A percentile compares a stretch with the other conserved stretches of the same genome.
Conservation (phyloP, 2,329 filamentous ascomycete species). For the Botrytis cinerea region DNA sequence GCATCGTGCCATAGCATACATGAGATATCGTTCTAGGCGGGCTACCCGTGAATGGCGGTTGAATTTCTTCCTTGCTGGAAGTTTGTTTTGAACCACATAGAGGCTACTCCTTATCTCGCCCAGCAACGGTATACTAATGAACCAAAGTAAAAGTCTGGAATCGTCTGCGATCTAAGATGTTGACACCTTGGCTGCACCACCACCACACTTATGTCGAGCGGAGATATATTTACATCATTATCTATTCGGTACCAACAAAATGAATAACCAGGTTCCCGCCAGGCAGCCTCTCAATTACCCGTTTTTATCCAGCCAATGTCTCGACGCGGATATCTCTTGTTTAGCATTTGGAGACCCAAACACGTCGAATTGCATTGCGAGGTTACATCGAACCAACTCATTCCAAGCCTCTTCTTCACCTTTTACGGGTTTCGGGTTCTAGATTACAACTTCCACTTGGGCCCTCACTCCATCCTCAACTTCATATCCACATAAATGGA, state of each 20-base stretch:
- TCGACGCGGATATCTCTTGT: not conserved
- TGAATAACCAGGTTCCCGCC: not conserved
- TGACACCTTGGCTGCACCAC: not conserved
- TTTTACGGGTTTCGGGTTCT: not conserved
- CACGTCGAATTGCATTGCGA: not conserved
- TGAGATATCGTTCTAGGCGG: not conserved
- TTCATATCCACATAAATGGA: not conserved
- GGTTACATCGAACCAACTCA: not conserved
- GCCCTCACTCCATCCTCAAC: not conserved
- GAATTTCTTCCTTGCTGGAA: too few relatives aligned
- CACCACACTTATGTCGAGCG: conserved; percentile 5
- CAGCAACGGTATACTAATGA: not conserved
- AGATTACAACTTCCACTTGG: not conserved
- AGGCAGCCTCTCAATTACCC: not conserved
- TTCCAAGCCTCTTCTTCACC: not conserved
- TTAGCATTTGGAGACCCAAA: not conserved
- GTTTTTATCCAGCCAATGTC: not conserved
- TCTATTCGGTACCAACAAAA: not conserved
- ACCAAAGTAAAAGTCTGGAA: not conserved
- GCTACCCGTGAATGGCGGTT: not conserved
- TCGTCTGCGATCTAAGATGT: not conserved
- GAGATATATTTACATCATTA: conserved; percentile 10
- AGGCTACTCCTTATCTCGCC: not conserved
- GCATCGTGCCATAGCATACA: not conserved
- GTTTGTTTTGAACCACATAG: too few relatives aligned